Percentiles rank a stretch among this genome's conserved stretches.
Evolutionary conservation across 148 eudicot species (phyloP).

Genomic region (Gaultheria prostrata): DNA sequence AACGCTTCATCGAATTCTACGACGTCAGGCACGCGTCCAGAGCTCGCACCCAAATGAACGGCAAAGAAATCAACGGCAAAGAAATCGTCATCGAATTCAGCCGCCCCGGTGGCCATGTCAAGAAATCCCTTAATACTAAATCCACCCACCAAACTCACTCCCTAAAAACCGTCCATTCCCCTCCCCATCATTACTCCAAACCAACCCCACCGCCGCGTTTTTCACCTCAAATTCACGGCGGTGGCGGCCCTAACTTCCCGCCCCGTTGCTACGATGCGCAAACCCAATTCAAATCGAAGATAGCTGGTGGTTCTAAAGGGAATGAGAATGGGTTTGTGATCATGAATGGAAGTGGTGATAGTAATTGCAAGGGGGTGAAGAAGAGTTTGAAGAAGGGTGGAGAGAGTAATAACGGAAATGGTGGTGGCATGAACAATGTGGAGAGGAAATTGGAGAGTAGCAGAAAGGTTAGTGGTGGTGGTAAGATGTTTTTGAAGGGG

Average conservation of each 20-base stretch:
- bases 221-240: background rate
- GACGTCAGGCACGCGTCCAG: constrained; percentile 71
- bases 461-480: background rate
- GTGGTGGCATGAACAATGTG: no score
- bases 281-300: constrained; percentile 4
- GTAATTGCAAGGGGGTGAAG: background rate
- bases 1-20: constrained; percentile 76
- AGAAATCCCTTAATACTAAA: constrained; percentile 13
- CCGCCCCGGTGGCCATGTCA: constrained; percentile 65
- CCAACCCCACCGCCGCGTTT: background rate
- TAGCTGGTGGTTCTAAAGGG: background rate
- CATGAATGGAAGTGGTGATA: background rate
- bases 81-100: constrained; percentile 57
- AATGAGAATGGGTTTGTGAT: background rate
- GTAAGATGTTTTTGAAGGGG: constrained; percentile 41
- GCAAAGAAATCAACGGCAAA: constrained; percentile 59
- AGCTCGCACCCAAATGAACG: constrained; percentile 58
- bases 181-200: background rate
- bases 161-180: background rate
- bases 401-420: background rate
- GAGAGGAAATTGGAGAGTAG: background rate
- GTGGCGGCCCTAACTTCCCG: background rate
- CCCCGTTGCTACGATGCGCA: background rate
- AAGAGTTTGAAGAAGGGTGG: constrained; percentile 16
- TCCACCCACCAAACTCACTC: background rate